phyloP scores from a whole-genome alignment of 345 rosid species.

The Erucastrum elatum region DNA sequence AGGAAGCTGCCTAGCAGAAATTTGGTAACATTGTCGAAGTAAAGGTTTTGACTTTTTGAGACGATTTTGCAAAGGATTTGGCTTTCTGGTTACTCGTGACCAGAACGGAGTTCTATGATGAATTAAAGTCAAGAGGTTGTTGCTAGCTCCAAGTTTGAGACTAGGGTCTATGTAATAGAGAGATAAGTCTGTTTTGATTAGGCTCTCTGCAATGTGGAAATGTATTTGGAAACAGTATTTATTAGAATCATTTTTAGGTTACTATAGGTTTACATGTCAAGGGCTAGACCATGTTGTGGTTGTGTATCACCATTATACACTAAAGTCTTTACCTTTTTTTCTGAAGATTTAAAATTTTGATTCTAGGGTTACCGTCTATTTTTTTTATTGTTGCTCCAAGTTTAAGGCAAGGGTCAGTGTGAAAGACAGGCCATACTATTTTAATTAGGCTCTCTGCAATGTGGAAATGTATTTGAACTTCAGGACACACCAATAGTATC shows the following conservation, averaged over 20 bases:
- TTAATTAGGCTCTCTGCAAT: background rate
- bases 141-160: background rate
- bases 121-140: background rate
- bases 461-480: background rate
- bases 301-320: background rate
- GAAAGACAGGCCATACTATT: background rate
- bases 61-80: background rate
- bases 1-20: background rate
- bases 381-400: background rate
- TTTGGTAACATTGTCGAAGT: background rate
- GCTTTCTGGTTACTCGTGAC: background rate
- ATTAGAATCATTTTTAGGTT: background rate
- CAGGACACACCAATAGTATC: background rate
- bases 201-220: background rate
- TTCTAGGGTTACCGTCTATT: background rate
- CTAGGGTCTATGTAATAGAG: background rate
- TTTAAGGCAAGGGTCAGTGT: background rate
- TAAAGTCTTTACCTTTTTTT: background rate
- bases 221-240: slow-evolving; percentile 6
- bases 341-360: slow-evolving; percentile 1
- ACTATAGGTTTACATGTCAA: background rate
- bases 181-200: background rate
- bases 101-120: background rate
- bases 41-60: background rate
- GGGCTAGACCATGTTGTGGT: slow-evolving; percentile 5